A percentile compares a stretch with the other conserved stretches of the same genome.
These are phyloP conservation scores for Colletotrichum siamense DNA, from an alignment of 2,329 filamentous ascomycete genomes.

Conservation along the genomic window DNA sequence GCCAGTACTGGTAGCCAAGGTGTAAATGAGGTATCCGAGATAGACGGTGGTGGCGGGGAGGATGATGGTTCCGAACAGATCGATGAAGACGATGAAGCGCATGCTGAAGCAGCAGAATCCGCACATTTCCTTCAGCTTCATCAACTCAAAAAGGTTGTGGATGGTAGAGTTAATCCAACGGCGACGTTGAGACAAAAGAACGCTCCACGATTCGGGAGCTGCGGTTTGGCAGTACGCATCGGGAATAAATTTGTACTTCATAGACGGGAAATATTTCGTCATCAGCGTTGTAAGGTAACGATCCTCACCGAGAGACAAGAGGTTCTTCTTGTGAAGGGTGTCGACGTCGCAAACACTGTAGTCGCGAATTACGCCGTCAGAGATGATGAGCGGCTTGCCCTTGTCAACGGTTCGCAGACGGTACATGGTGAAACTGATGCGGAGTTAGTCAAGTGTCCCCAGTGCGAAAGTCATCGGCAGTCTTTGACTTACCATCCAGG, in stretches of 20 bases:
- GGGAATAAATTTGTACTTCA: constrained; percentile 95
- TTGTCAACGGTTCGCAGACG: constrained; percentile 92
- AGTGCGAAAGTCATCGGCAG: neutral
- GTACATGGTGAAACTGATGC: constrained; percentile 94
- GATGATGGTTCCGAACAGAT: constrained; percentile 91
- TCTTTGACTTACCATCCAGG: constrained; percentile 85
- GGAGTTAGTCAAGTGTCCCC: constrained; percentile 36
- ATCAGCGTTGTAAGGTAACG: constrained; percentile 96
- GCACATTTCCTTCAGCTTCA: constrained; percentile 91
- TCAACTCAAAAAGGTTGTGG: constrained; percentile 91
- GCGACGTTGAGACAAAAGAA: constrained; percentile 95
- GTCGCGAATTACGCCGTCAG: constrained; percentile 84
- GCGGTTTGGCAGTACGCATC: constrained; percentile 94
- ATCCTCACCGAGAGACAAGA: constrained; percentile 93
- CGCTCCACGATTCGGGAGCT: constrained; percentile 91
- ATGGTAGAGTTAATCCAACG: constrained; percentile 99
- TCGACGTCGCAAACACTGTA: constrained; percentile 91
- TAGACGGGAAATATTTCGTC: constrained; percentile 95
- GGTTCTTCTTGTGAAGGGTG: constrained; percentile 96
- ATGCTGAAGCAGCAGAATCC: constrained; percentile 99
- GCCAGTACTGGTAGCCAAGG: constrained; percentile 70
- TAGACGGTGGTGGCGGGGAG: constrained; percentile 89
- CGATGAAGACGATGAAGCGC: constrained; percentile 95
- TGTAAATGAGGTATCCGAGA: constrained; percentile 86
- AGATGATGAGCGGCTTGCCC: constrained; percentile 92